Percentiles rank a stretch among this genome's conserved stretches.
Conservation (phyloP, 805 yeast genomes). For the Tetrapisispora fleetii region DNA sequence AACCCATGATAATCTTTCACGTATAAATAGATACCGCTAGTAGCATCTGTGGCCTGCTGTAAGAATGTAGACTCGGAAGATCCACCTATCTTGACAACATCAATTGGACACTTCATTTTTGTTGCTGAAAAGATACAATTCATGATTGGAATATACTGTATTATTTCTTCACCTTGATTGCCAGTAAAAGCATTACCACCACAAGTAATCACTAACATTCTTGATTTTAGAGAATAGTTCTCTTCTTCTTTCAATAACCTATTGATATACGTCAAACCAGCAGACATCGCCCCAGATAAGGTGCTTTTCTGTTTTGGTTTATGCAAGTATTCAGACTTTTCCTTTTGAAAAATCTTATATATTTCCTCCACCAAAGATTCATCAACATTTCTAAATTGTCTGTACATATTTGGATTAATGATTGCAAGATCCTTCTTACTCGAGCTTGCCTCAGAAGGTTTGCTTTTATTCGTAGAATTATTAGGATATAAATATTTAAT, state of each 20-base stretch:
- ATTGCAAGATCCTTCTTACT: constrained; percentile 19
- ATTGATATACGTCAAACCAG: constrained; percentile 74
- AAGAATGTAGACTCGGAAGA: constrained; percentile 58
- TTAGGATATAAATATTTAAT: constrained; percentile 63
- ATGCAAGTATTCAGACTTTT: constrained; percentile 12
- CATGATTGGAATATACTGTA: constrained; percentile 88
- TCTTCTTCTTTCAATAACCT: constrained; percentile 45
- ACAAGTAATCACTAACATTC: constrained; percentile 44
- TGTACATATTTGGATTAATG: constrained; percentile 59
- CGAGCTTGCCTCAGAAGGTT: background rate
- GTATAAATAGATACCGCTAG: constrained; percentile 76
- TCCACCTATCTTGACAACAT: constrained; percentile 66
- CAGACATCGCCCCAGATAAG: constrained; percentile 69
- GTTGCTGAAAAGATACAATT: constrained; percentile 94
- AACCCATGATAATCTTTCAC: constrained; percentile 64
- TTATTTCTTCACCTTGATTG: constrained; percentile 41
- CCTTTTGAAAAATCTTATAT: constrained; percentile 35
- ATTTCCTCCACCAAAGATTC: constrained; percentile 57
- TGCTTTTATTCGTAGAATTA: constrained; percentile 10
- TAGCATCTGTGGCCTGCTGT: constrained; percentile 94
- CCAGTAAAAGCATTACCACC: constrained; percentile 46
- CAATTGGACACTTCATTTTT: constrained; percentile 80
- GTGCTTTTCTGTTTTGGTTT: constrained; percentile 36
- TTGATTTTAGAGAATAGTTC: constrained; percentile 43
- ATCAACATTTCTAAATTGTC: constrained; percentile 75